Percentiles rank a stretch among this genome's conserved stretches.
Conservation (phyloP, 2,329 filamentous ascomycete genomes). For the Trichoderma sp. region DNA sequence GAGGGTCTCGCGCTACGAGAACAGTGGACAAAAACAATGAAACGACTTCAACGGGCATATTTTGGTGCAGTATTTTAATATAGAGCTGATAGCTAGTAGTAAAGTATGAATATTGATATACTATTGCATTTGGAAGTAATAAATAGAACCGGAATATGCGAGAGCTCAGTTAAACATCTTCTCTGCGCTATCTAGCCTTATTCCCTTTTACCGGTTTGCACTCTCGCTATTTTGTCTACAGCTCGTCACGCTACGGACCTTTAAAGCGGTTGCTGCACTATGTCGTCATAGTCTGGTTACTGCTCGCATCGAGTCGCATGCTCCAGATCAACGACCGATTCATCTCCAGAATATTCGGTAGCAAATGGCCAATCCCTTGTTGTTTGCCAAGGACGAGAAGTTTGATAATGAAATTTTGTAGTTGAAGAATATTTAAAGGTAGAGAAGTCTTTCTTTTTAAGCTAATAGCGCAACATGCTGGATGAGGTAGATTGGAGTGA, state of each 20-base stretch:
- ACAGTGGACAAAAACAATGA: neutral
- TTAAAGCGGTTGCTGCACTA: neutral
- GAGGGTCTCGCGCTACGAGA: neutral
- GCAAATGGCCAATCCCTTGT: neutral
- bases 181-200: neutral
- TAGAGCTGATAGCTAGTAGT: no score
- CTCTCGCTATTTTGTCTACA: neutral
- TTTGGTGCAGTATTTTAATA: neutral
- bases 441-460: neutral
- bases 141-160: no score
- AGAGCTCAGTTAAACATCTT: neutral
- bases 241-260: neutral
- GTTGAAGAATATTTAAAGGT: neutral
- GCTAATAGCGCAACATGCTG: neutral
- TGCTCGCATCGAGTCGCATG: constrained; percentile 4
- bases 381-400: neutral
- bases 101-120: no score
- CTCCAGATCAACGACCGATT: neutral
- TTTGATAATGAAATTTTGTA: neutral
- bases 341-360: neutral
- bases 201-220: neutral
- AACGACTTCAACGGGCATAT: neutral
- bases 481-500: neutral
- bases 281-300: constrained; percentile 12
- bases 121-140: no score